Conservation (phyloP, 2,329 filamentous ascomycete species). For the Stagonosporopsis vannaccii region DNA sequence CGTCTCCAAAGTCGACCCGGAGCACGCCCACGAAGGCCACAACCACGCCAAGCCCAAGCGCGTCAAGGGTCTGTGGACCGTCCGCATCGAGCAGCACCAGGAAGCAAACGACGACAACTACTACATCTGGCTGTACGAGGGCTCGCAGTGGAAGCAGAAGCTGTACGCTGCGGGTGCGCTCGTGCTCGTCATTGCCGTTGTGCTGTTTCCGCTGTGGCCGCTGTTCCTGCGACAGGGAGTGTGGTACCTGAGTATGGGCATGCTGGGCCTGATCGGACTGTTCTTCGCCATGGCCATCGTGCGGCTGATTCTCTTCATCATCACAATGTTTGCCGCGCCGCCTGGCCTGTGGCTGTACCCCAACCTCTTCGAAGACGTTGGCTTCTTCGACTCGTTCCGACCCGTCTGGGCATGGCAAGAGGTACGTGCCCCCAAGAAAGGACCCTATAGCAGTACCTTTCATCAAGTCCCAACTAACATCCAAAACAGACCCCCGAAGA, state of each 20-base stretch:
- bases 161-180: slow-evolving; percentile 87
- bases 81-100: slow-evolving; percentile 95
- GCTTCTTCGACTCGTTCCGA: slow-evolving; percentile 96
- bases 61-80: slow-evolving; percentile 94
- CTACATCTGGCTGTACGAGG: slow-evolving; percentile 97
- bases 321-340: slow-evolving; percentile 83
- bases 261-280: slow-evolving; percentile 85
- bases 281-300: slow-evolving; percentile 99
- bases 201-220: slow-evolving; percentile 97
- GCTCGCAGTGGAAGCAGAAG: slow-evolving; percentile 91
- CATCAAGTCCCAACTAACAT: slow-evolving; percentile 3
- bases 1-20: slow-evolving; percentile 77
- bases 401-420: slow-evolving; percentile 99
- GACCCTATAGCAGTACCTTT: too few species aligned
- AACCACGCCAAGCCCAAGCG: slow-evolving; percentile 71
- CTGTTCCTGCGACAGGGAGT: slow-evolving; percentile 89
- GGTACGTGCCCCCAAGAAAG: slow-evolving; percentile 57
- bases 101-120: slow-evolving; percentile 87
- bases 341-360: slow-evolving; percentile 98
- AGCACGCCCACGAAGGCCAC: slow-evolving; percentile 72
- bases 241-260: slow-evolving; percentile 95
- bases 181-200: slow-evolving; percentile 81
- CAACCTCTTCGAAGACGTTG: slow-evolving; percentile 97
- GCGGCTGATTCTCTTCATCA: slow-evolving; percentile 89
- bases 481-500: slow-evolving; percentile 48